Evolutionary conservation across 2,329 filamentous ascomycete genomes (phyloP).

Genomic region (Clonostachys sp.): DNA sequence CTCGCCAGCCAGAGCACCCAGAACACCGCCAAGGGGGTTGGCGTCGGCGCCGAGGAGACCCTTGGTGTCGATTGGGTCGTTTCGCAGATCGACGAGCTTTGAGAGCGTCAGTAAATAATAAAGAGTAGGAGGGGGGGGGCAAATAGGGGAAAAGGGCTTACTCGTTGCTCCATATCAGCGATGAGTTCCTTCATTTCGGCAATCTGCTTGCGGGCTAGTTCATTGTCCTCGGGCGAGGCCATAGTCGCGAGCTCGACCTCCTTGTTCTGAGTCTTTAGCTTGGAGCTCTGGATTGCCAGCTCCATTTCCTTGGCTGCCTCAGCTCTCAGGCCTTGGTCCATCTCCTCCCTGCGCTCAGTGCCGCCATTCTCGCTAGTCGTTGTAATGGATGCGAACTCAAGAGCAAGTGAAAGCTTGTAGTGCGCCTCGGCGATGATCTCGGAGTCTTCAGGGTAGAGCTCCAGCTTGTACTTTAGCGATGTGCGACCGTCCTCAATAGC

Average conservation of each 20-base stretch:
- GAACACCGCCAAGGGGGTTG: slow-evolving; percentile 50
- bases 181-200: slow-evolving; percentile 74
- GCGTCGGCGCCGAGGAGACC: slow-evolving; percentile 28
- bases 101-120: slow-evolving; percentile 3
- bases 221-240: slow-evolving; percentile 63
- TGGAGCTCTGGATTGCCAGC: slow-evolving; percentile 68
- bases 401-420: slow-evolving; percentile 90
- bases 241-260: slow-evolving; percentile 61
- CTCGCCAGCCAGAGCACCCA: slow-evolving; percentile 61
- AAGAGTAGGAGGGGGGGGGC: not conserved
- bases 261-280: slow-evolving; percentile 65
- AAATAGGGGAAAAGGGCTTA: slow-evolving; percentile 28
- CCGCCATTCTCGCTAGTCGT: slow-evolving; percentile 44
- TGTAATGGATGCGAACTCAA: slow-evolving; percentile 87
- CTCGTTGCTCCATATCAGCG: slow-evolving; percentile 71
- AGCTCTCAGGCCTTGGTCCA: slow-evolving; percentile 66
- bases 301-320: slow-evolving; percentile 70
- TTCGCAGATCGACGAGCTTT: slow-evolving; percentile 64
- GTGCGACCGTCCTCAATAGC: slow-evolving; percentile 82
- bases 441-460: slow-evolving; percentile 75
- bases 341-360: slow-evolving; percentile 38
- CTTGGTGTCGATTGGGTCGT: slow-evolving; percentile 44
- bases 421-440: slow-evolving; percentile 90
- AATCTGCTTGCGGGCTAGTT: slow-evolving; percentile 57
- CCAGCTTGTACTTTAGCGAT: slow-evolving; percentile 72